phyloP scores from a whole-genome alignment of 2,329 filamentous ascomycete genomes.

The Graphilbum sp. region DNA sequence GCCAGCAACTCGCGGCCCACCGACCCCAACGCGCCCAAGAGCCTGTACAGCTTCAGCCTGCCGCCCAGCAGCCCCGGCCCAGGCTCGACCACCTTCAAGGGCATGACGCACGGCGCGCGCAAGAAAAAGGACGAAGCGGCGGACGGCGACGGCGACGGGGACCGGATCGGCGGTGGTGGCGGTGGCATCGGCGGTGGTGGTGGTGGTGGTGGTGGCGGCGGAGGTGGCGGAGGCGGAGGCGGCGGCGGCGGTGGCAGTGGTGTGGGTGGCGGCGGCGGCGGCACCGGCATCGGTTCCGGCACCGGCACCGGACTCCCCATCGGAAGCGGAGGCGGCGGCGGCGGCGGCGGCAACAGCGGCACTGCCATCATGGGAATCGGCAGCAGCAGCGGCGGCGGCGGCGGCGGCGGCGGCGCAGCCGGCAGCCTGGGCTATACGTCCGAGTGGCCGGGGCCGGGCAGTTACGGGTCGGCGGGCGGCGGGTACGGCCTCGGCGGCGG shows the following conservation, averaged over 20 bases:
- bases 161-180: constrained; percentile 36
- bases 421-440: background rate
- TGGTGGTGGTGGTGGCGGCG: constrained; percentile 8
- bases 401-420: background rate
- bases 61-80: constrained; percentile 59
- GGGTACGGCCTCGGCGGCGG: background rate
- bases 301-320: too few species aligned
- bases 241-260: background rate
- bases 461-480: constrained; percentile 25
- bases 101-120: constrained; percentile 62
- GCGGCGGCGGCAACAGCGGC: background rate
- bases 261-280: constrained; percentile 16
- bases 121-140: constrained; percentile 69
- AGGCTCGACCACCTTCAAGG: constrained; percentile 55
- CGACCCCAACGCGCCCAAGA: constrained; percentile 58
- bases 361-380: constrained; percentile 15
- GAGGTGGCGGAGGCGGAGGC: background rate
- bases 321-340: background rate
- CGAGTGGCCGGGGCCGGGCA: constrained; percentile 38
- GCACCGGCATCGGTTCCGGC: constrained; percentile 9
- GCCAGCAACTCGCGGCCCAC: constrained; percentile 62
- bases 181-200: constrained; percentile 21
- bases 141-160: constrained; percentile 42
- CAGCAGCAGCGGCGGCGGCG: constrained; percentile 9
- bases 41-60: constrained; percentile 62